Conservation (phyloP, 495 filamentous ascomycete genomes). For the Neurospora discreta region DNA sequence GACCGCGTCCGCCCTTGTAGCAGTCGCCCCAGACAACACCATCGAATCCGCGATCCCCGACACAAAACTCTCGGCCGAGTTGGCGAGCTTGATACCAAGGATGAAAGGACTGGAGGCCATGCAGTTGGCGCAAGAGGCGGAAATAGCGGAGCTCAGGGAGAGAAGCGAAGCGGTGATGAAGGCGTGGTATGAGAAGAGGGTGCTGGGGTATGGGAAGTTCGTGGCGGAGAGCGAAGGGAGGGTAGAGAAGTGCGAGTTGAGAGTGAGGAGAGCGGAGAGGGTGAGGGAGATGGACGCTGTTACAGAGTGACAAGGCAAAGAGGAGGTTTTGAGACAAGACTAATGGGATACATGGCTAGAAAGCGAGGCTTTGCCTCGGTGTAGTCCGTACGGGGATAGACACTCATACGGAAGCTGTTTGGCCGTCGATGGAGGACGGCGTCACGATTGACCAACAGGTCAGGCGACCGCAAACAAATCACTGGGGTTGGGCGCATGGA, state of each 20-base stretch:
- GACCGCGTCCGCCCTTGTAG: conserved; percentile 68
- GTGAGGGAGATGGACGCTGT: conserved; percentile 13
- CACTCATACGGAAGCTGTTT: background rate
- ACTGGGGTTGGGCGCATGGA: background rate
- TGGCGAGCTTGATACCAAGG: conserved; percentile 60
- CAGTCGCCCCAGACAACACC: conserved; percentile 34
- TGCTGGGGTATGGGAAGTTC: conserved; percentile 56
- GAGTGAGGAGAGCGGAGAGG: conserved; percentile 48
- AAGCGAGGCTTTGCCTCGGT: background rate
- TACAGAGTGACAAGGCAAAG: background rate
- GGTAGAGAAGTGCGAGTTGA: conserved; percentile 54
- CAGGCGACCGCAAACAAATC: background rate
- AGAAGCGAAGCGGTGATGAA: conserved; percentile 63
- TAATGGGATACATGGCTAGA: background rate
- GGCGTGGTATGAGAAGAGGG: conserved; percentile 66
- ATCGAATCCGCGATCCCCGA: conserved; percentile 65
- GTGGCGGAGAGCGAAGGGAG: conserved; percentile 67
- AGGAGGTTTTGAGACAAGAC: background rate
- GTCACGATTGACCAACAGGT: background rate
- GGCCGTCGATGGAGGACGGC: background rate
- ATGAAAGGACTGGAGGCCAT: conserved; percentile 52
- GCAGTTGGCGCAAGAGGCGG: conserved; percentile 60
- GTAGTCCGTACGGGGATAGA: background rate
- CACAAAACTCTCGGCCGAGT: conserved; percentile 48
- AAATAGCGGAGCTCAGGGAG: conserved; percentile 60